These are phyloP conservation scores for Phtheirospermum japonicum DNA, from an alignment of 257 asterid species.

Conservation along the genomic window DNA sequence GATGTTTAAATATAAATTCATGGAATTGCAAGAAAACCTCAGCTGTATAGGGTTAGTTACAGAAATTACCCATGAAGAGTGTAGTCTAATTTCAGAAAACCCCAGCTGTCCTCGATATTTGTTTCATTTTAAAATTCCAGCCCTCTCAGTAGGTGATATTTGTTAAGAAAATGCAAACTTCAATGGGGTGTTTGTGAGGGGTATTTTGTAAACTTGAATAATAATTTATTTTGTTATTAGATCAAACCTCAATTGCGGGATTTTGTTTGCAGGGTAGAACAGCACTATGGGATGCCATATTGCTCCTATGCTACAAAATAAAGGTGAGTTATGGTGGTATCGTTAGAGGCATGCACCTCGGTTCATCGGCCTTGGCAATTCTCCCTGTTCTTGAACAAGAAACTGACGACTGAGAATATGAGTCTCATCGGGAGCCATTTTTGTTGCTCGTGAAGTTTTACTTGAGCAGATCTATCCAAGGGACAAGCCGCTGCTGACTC, in stretches of 20 bases:
- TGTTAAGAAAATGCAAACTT: not conserved
- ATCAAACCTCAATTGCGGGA: not conserved
- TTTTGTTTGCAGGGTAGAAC: slow-evolving; percentile 78
- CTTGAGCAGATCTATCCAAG: not conserved
- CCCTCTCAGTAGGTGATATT: not conserved
- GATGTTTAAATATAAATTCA: too few relatives aligned
- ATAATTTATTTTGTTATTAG: not conserved
- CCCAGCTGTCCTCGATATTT: not conserved
- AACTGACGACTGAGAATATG: slow-evolving; percentile 38
- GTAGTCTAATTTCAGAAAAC: too few relatives aligned
- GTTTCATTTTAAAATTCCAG: not conserved
- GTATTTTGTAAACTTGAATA: not conserved
- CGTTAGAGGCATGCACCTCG: slow-evolving; percentile 89
- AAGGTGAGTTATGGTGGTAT: slow-evolving; percentile 71
- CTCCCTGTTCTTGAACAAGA: slow-evolving; percentile 74
- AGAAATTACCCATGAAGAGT: too few relatives aligned
- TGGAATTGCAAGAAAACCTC: too few relatives aligned
- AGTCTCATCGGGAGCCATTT: not conserved
- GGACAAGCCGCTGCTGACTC: too few relatives aligned
- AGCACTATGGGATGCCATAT: slow-evolving; percentile 87
- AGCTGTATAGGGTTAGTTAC: too few relatives aligned
- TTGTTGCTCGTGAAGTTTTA: not conserved
- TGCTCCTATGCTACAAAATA: slow-evolving; percentile 69
- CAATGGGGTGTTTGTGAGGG: not conserved
- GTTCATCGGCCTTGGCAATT: slow-evolving; percentile 79